These are phyloP conservation scores for Parathielavia hyrcaniae DNA, from an alignment of 495 filamentous ascomycete species.

Conservation along the genomic window DNA sequence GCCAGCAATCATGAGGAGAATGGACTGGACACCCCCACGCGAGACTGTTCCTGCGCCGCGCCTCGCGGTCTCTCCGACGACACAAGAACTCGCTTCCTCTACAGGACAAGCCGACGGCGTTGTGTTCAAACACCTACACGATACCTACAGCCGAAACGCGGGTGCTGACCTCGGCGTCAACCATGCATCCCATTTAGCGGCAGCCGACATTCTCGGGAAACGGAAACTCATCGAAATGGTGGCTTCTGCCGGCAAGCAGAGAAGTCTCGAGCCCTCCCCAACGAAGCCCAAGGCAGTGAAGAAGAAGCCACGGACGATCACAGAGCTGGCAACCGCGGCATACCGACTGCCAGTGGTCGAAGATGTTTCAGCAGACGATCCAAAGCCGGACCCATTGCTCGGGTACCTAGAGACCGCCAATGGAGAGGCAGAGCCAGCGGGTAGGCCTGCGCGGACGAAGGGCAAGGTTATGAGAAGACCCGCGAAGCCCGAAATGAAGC, in stretches of 20 bases:
- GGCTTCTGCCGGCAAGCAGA: constrained; percentile 25
- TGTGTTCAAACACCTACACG: constrained; percentile 34
- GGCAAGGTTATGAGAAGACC: constrained; percentile 31
- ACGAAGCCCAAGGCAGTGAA: constrained; percentile 53
- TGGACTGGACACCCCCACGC: constrained; percentile 55
- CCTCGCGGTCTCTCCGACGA: constrained; percentile 27
- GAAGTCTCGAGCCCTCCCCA: constrained; percentile 25
- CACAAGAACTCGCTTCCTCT: constrained; percentile 27
- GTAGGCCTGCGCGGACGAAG: constrained; percentile 29
- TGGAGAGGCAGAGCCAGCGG: constrained; percentile 2
- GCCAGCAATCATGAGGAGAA: constrained; percentile 45
- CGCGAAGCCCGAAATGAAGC: constrained; percentile 28
- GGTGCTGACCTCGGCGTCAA: background rate
- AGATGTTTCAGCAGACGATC: constrained; percentile 8
- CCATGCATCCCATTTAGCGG: background rate
- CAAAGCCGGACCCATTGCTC: constrained; percentile 29
- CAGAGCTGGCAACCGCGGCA: constrained; percentile 73
- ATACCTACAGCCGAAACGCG: constrained; percentile 29
- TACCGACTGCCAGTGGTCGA: constrained; percentile 45
- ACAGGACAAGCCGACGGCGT: constrained; percentile 9
- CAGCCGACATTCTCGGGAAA: constrained; percentile 37
- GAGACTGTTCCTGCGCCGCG: constrained; percentile 20
- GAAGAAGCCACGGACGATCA: constrained; percentile 79
- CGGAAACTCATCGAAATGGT: constrained; percentile 48
- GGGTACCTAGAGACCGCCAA: constrained; percentile 25